Conservation (phyloP, 257 asterid species). For the Datura wrightii region DNA sequence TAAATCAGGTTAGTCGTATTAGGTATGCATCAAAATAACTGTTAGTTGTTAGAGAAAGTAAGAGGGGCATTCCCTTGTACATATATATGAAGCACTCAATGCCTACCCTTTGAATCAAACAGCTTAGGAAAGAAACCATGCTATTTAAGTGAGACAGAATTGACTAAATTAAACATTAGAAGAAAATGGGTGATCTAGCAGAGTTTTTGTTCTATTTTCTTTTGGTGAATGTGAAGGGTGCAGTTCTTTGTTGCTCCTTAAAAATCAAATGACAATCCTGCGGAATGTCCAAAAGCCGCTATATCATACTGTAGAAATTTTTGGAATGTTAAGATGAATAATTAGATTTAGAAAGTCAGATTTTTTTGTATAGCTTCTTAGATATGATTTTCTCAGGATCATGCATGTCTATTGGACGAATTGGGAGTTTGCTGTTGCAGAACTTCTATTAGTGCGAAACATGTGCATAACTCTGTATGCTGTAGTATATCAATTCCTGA, state of each 20-base stretch:
- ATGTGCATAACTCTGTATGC: slow-evolving; percentile 13
- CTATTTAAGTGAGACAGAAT: too few relatives aligned
- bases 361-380: slow-evolving; percentile 42
- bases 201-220: slow-evolving; percentile 8
- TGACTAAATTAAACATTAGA: too few relatives aligned
- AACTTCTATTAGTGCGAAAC: slow-evolving; percentile 2
- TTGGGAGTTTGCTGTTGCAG: slow-evolving; percentile 30
- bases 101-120: too few relatives aligned
- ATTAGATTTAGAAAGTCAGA: background rate
- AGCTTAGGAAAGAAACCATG: too few relatives aligned
- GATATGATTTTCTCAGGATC: slow-evolving; percentile 43
- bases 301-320: slow-evolving; percentile 47
- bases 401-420: slow-evolving; percentile 25
- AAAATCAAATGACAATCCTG: slow-evolving; percentile 37
- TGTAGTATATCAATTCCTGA: slow-evolving; percentile 10
- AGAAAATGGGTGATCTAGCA: slow-evolving; percentile 54
- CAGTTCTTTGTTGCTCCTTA: slow-evolving; percentile 40
- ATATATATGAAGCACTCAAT: too few relatives aligned
- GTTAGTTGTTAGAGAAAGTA: too few relatives aligned
- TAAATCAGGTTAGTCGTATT: too few relatives aligned
- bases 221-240: slow-evolving; percentile 48
- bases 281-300: slow-evolving; percentile 40
- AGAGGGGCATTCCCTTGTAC: too few relatives aligned
- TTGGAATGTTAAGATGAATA: slow-evolving; percentile 50
- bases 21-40: too few relatives aligned